Evolutionary conservation across 805 yeast species (phyloP).

Genomic region (Ogataea allantospora): DNA sequence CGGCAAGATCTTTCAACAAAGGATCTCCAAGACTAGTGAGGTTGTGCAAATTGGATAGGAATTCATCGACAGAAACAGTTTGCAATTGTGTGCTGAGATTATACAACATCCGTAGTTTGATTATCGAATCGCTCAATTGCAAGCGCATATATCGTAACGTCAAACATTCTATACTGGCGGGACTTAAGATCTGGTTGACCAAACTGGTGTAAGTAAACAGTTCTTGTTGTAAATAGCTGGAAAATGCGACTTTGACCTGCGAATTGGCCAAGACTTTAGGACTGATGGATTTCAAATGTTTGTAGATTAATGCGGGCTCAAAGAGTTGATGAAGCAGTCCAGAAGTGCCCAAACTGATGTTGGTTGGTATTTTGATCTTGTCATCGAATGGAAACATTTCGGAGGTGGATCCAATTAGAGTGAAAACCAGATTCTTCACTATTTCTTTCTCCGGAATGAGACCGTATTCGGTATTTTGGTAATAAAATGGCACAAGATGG

Average conservation of each 20-base stretch:
- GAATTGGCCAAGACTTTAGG: conserved; percentile 34
- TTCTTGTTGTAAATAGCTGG: conserved; percentile 43
- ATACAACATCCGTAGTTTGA: conserved; percentile 56
- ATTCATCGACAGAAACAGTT: conserved; percentile 42
- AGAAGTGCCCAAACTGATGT: conserved; percentile 54
- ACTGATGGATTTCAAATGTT: conserved; percentile 36
- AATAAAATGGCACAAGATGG: conserved; percentile 33
- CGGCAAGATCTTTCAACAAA: conserved; percentile 43
- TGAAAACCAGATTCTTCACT: conserved; percentile 47
- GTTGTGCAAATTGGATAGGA: conserved; percentile 51
- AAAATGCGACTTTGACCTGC: conserved; percentile 62
- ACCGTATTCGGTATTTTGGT: conserved; percentile 27
- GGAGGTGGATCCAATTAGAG: conserved; percentile 63
- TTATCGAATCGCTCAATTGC: conserved; percentile 48
- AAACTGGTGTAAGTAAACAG: conserved; percentile 35
- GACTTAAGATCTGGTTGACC: conserved; percentile 37
- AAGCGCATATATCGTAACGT: conserved; percentile 35
- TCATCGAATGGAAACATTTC: conserved; percentile 48
- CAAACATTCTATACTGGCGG: conserved; percentile 28
- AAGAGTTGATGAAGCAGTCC: conserved; percentile 54
- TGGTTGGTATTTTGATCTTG: conserved; percentile 45
- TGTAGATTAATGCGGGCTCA: conserved; percentile 73
- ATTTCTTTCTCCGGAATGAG: conserved; percentile 42
- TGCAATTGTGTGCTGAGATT: conserved; percentile 39
- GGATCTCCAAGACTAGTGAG: conserved; percentile 65